A percentile compares a stretch with the other conserved stretches of the same genome.
Conservation (phyloP, 1,284 basidiomycete genomes). For the Ceraceosorus guamensis region DNA sequence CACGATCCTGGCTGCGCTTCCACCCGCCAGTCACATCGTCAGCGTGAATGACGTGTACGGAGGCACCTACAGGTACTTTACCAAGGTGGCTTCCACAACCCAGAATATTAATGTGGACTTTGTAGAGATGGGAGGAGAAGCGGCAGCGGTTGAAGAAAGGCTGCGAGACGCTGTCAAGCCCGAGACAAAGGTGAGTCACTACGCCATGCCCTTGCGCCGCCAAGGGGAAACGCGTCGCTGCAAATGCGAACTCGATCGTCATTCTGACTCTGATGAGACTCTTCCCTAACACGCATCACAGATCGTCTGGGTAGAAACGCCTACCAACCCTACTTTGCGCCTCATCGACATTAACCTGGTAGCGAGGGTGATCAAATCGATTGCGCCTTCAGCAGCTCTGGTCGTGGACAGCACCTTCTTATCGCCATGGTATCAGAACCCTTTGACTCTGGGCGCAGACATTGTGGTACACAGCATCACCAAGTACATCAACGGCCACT, state of each 20-base stretch:
- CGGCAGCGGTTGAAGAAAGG: conserved; percentile 57
- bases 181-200: conserved; percentile 60
- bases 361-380: conserved; percentile 58
- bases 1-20: conserved; percentile 68
- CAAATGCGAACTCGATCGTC: too few relatives aligned
- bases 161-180: conserved; percentile 58
- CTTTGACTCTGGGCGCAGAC: conserved; percentile 75
- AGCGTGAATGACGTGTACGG: conserved; percentile 63
- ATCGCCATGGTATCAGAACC: conserved; percentile 83
- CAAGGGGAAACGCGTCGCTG: background rate
- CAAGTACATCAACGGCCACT: conserved; percentile 91
- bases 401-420: conserved; percentile 54
- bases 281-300: conserved; percentile 42
- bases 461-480: conserved; percentile 62
- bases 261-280: too few relatives aligned
- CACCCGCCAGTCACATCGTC: conserved; percentile 66
- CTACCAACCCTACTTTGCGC: conserved; percentile 89
- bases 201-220: conserved; percentile 6
- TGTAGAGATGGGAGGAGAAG: conserved; percentile 59
- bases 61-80: conserved; percentile 72
- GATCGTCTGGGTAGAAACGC: conserved; percentile 94
- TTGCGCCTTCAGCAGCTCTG: conserved; percentile 52
- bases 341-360: conserved; percentile 69
- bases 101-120: conserved; percentile 73
- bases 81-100: conserved; percentile 63